Evolutionary conservation across 2,329 filamentous ascomycete species (phyloP).

Genomic region (Beauveria caledonica): DNA sequence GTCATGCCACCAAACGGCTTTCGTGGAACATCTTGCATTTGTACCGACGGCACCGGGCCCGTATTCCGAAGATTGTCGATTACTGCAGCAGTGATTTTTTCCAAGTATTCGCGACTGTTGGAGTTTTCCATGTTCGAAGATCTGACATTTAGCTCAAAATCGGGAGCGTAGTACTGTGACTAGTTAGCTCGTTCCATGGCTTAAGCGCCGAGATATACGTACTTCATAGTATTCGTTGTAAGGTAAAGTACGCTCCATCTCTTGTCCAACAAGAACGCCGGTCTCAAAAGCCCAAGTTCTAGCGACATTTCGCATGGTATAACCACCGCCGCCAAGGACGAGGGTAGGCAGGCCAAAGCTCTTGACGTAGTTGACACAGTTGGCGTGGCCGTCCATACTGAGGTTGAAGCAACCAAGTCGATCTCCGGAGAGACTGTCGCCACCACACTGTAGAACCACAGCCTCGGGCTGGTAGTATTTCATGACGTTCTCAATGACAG

Average conservation of each 20-base stretch:
- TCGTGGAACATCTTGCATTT: conserved; percentile 71
- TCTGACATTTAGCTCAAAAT: conserved; percentile 84
- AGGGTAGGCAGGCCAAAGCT: conserved; percentile 75
- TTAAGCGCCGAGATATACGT: conserved; percentile 36
- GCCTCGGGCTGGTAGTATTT: conserved; percentile 82
- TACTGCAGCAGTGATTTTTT: conserved; percentile 72
- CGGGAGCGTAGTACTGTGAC: conserved; percentile 77
- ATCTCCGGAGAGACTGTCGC: conserved; percentile 90
- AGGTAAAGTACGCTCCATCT: conserved; percentile 74
- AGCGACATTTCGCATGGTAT: conserved; percentile 94
- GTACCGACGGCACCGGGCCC: conserved; percentile 78
- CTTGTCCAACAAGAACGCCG: conserved; percentile 74
- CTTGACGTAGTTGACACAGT: conserved; percentile 89
- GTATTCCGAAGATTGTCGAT: conserved; percentile 84
- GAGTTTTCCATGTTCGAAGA: conserved; percentile 87
- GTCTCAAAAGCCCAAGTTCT: conserved; percentile 97
- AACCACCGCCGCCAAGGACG: conserved; percentile 91
- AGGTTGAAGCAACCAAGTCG: conserved; percentile 94
- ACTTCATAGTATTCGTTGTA: conserved; percentile 94
- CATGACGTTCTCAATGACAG: conserved; percentile 81
- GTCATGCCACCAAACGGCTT: conserved; percentile 54
- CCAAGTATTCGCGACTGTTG: conserved; percentile 73
- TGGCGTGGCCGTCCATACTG: conserved; percentile 91
- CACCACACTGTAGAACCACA: conserved; percentile 92
- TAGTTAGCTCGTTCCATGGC: conserved; percentile 15